phyloP scores from a whole-genome alignment of 805 yeast genomes.

The Myxozyma monticola region DNA sequence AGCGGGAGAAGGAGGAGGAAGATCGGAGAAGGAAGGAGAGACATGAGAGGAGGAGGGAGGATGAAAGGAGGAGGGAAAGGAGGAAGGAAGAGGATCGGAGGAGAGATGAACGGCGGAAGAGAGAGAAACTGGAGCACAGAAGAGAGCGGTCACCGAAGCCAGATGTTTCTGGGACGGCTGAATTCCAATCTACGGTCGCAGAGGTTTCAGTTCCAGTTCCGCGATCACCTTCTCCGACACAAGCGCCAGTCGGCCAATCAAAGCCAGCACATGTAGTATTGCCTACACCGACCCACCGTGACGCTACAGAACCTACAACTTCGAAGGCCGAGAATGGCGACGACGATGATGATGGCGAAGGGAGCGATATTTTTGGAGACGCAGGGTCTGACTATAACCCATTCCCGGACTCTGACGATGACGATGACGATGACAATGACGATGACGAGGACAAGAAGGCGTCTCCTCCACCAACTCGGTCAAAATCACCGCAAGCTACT shows the following conservation, averaged over 20 bases:
- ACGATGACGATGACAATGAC: conserved; percentile 9
- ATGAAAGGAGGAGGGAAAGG: background rate
- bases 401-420: conserved; percentile 20
- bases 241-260: no score
- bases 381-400: conserved; percentile 31
- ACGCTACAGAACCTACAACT: background rate
- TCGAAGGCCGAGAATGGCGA: background rate
- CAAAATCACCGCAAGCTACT: no score
- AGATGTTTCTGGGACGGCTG: no score
- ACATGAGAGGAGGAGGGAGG: background rate
- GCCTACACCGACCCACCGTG: no score
- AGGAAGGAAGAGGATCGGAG: background rate
- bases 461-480: no score
- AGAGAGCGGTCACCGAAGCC: no score
- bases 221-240: no score
- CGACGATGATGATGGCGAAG: conserved; percentile 16
- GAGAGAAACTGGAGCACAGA: background rate
- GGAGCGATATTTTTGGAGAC: conserved; percentile 28
- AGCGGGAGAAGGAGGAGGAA: background rate
- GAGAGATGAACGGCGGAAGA: background rate
- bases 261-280: conserved; percentile 5
- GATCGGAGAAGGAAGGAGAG: conserved; percentile 1
- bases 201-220: no score
- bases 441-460: conserved; percentile 5
- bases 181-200: no score